These are phyloP conservation scores for Fusarium compactum DNA, from an alignment of 2,329 filamentous ascomycete genomes.

Conservation along the genomic window DNA sequence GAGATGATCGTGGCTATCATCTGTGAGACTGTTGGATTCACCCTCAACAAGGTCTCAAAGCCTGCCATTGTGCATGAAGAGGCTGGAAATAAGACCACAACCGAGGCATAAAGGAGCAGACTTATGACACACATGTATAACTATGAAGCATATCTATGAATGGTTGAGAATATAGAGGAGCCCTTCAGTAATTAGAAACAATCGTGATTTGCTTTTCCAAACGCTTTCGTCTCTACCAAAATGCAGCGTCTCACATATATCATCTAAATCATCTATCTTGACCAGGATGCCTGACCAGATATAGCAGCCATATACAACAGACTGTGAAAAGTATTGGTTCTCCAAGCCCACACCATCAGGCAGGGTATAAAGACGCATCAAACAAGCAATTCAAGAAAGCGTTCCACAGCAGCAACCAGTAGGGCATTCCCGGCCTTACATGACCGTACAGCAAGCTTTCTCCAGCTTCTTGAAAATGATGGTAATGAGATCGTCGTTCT, in stretches of 20 bases:
- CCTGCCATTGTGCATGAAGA: constrained; percentile 16
- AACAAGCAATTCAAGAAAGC: constrained; percentile 7
- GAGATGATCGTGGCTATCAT: constrained; percentile 51
- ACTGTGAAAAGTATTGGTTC: constrained; percentile 6
- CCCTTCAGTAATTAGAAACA: constrained; percentile 9
- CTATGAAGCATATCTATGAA: neutral
- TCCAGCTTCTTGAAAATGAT: constrained; percentile 73
- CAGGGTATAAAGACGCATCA: constrained; percentile 21
- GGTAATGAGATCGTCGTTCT: constrained; percentile 68
- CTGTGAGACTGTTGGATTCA: constrained; percentile 49
- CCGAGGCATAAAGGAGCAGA: neutral
- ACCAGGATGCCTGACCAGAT: constrained; percentile 9
- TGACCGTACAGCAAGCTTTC: constrained; percentile 78
- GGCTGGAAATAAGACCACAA: neutral
- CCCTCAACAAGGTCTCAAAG: constrained; percentile 42
- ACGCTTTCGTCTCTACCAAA: constrained; percentile 17
- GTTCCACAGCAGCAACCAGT: constrained; percentile 7
- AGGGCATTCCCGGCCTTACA: constrained; percentile 62
- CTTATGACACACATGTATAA: neutral
- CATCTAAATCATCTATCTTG: constrained; percentile 20
- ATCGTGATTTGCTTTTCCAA: constrained; percentile 25
- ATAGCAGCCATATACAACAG: neutral
- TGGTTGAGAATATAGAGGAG: neutral
- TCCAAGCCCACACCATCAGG: constrained; percentile 7
- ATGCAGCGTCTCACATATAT: constrained; percentile 1